These are phyloP conservation scores for Phytopythium litorale DNA, from an alignment of 352 stramenopile genomes.

Conservation along the genomic window DNA sequence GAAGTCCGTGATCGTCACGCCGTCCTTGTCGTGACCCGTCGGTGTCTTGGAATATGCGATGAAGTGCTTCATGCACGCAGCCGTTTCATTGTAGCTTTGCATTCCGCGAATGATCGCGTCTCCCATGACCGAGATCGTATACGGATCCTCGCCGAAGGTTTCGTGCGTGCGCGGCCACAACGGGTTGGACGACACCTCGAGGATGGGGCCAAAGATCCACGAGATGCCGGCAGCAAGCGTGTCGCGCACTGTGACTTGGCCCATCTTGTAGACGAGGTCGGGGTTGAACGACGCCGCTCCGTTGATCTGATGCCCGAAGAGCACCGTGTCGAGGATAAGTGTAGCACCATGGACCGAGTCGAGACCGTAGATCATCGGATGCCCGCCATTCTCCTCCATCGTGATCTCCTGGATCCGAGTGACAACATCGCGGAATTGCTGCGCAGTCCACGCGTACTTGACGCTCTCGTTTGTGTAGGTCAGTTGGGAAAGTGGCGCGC, in stretches of 20 bases:
- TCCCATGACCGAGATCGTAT: conserved; percentile 71
- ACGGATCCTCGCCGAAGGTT: conserved; percentile 90
- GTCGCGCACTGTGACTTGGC: conserved; percentile 68
- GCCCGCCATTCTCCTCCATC: conserved; percentile 50
- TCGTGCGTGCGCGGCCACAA: conserved; percentile 88
- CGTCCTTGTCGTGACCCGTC: conserved; percentile 75
- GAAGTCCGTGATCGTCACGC: conserved; percentile 59
- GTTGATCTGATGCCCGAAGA: conserved; percentile 89
- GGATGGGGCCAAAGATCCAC: conserved; percentile 88
- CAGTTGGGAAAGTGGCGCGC: conserved; percentile 23
- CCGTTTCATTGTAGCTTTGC: conserved; percentile 56
- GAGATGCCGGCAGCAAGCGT: conserved; percentile 77
- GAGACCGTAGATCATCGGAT: conserved; percentile 81
- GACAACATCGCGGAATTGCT: conserved; percentile 59
- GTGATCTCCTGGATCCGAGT: conserved; percentile 70
- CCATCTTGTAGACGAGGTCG: conserved; percentile 53
- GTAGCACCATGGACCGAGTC: conserved; percentile 88
- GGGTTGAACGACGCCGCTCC: conserved; percentile 84
- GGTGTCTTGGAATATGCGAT: conserved; percentile 76
- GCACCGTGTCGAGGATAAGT: conserved; percentile 68
- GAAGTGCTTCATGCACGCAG: conserved; percentile 86
- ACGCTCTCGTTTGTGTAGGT: conserved; percentile 10
- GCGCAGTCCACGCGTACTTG: conserved; percentile 36
- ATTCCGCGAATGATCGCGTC: conserved; percentile 67
- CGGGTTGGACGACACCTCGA: conserved; percentile 78